Base-by-base conservation (phyloP, 2,329 filamentous ascomycete genomes). In the Kalmusia sp. region DNA sequence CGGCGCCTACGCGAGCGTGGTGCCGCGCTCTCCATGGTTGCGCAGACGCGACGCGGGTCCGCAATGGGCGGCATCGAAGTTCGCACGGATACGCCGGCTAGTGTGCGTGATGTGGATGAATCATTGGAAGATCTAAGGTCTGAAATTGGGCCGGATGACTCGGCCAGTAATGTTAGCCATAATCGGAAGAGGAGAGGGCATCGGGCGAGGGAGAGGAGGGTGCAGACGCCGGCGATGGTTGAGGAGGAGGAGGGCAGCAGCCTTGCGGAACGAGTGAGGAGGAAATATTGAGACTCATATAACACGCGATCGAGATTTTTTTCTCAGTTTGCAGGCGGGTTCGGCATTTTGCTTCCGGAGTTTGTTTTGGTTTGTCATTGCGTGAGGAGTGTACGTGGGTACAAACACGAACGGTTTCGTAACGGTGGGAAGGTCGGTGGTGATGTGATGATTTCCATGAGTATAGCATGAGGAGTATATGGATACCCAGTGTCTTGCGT, bases 1-100 rank as follows among this genome's bases (percentile, higher is more conserved):
- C 87, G 85, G 19, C 85, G 88, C 1, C 81, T 98, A 4, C 88
- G 93, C 5, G 90, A 95, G 70, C 89, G 93, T 34, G 87, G 88
- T 12, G 91, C 92, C 0, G 93, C 91, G 1, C 79, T 98, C 79
- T 79, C 87, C 76, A 74, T 82, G 84, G 71, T 87, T 80, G 77
- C 86, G 76, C 75, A 87, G 80, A 57, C 82, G 76, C 59, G 82
- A 71, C 58, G 87, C 80, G 72, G 56, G 74, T 80, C 25, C 68
- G 72, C 72, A 12, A n/a, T n/a, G n/a, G n/a, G n/a, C n/a, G 76
- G 73, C 3, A 69, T 76, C 19, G 75, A 76, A 49, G 78, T 80
- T 14, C 59, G 78, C 21, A 79, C 75, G 67, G 57, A 84, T 78
- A 46, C 84, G 76, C 82, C 82, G 1, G 73, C 76, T 19, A 62